phyloP scores from a whole-genome alignment of 176 grass and related monocot species.

The Calamus simplicifolius region DNA sequence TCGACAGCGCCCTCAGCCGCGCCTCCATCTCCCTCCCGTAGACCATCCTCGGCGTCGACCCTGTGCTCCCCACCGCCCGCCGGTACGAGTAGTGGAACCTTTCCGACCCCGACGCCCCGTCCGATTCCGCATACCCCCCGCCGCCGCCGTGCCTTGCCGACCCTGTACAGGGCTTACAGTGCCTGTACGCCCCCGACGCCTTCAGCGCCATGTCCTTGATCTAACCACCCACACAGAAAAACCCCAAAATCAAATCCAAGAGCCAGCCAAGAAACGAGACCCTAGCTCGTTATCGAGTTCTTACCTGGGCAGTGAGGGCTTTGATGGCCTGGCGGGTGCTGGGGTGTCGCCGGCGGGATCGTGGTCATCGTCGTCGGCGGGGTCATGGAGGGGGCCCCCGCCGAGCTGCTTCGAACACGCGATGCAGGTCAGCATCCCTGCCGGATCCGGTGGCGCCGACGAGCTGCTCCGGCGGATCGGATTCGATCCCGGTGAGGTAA shows the following conservation, averaged over 20 bases:
- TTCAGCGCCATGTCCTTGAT: constrained; percentile 92
- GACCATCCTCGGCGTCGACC: constrained; percentile 36
- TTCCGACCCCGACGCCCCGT: constrained; percentile 40
- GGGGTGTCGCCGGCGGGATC: constrained; percentile 32
- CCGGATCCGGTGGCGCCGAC: background rate
- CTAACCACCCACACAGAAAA: constrained; percentile 23
- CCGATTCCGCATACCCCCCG: constrained; percentile 47
- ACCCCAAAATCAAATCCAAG: constrained; percentile 7
- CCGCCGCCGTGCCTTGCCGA: constrained; percentile 38
- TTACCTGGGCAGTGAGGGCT: constrained; percentile 77
- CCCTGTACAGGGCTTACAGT: constrained; percentile 80
- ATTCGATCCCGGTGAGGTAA: no score
- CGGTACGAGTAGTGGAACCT: constrained; percentile 44
- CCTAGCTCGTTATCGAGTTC: background rate
- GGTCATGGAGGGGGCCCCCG: constrained; percentile 39
- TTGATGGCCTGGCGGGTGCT: constrained; percentile 82
- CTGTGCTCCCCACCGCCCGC: constrained; percentile 26
- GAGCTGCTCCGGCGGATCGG: no score
- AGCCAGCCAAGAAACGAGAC: constrained; percentile 1
- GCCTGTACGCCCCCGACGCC: constrained; percentile 83
- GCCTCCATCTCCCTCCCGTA: constrained; percentile 16
- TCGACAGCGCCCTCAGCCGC: constrained; percentile 24
- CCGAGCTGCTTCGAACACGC: constrained; percentile 79
- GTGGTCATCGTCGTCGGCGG: constrained; percentile 37
- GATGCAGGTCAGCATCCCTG: constrained; percentile 89